A percentile compares a stretch with the other conserved stretches of the same genome.
phyloP scores from a whole-genome alignment of 1,139 yeast genomes.

The Pneumocystis canis region DNA sequence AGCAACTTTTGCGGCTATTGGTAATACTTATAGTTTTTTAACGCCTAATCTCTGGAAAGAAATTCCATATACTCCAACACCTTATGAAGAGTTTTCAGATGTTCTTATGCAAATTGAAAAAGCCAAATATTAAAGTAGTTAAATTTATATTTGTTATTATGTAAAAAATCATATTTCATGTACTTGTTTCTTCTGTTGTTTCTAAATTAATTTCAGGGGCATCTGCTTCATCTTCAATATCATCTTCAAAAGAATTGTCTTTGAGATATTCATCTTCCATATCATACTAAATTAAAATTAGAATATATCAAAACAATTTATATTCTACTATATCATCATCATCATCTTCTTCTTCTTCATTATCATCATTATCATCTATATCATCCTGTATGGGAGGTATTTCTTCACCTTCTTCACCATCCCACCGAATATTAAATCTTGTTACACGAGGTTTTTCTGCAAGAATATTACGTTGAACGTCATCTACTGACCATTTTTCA shows the following conservation, averaged over 20 bases:
- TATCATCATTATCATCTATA: slow-evolving; percentile 13
- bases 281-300: slow-evolving; percentile 5
- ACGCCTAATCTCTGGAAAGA: slow-evolving; percentile 98
- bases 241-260: slow-evolving; percentile 4
- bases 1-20: slow-evolving; percentile 96
- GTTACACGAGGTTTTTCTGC: slow-evolving; percentile 98
- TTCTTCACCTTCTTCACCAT: slow-evolving; percentile 11
- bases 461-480: slow-evolving; percentile 79
- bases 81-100: slow-evolving; percentile 13
- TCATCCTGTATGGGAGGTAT: slow-evolving; percentile 14
- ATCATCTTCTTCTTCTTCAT: slow-evolving; percentile 14
- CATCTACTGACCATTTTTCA: slow-evolving; percentile 40
- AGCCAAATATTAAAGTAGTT: neutral
- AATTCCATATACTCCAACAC: slow-evolving; percentile 31
- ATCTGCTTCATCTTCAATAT: slow-evolving; percentile 6
- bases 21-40: slow-evolving; percentile 96
- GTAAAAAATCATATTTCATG: neutral
- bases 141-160: neutral
- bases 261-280: slow-evolving; percentile 4
- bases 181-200: neutral
- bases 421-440: slow-evolving; percentile 88
- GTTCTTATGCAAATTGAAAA: slow-evolving; percentile 6
- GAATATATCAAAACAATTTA: slow-evolving; percentile 1
- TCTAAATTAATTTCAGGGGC: neutral
- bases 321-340: slow-evolving; percentile 7